These are phyloP conservation scores for Talaromyces stipitatus DNA, from an alignment of 495 filamentous ascomycete genomes.

Conservation along the genomic window DNA sequence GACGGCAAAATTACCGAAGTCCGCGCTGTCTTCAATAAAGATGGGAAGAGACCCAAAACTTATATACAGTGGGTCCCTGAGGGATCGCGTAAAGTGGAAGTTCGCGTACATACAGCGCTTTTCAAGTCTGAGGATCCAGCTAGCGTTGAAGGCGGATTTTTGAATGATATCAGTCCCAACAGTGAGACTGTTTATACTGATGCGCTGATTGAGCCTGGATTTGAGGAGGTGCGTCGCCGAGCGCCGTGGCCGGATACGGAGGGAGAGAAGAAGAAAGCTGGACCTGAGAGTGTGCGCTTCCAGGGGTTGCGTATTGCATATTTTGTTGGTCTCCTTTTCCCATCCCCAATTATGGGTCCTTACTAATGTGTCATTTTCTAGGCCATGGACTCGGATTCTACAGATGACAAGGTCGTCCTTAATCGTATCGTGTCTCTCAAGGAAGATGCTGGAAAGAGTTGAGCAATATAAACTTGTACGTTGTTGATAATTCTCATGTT, in stretches of 20 bases:
- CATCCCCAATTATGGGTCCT: background rate
- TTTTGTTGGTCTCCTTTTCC: conserved; percentile 31
- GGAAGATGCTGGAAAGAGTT: conserved; percentile 70
- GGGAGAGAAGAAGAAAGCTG: conserved; percentile 52
- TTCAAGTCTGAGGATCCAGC: conserved; percentile 82
- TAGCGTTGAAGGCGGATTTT: conserved; percentile 59
- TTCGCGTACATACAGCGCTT: conserved; percentile 60
- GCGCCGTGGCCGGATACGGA: conserved; percentile 80
- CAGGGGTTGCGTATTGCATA: conserved; percentile 90
- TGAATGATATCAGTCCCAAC: conserved; percentile 78
- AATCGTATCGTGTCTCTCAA: conserved; percentile 92
- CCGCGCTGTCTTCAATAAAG: conserved; percentile 33
- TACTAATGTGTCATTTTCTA: conserved; percentile 1
- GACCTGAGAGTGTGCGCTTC: conserved; percentile 74
- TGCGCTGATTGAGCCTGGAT: conserved; percentile 78
- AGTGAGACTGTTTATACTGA: conserved; percentile 70
- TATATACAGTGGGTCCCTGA: conserved; percentile 9
- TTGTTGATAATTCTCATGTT: background rate
- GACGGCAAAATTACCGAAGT: conserved; percentile 66
- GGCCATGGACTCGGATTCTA: conserved; percentile 70
- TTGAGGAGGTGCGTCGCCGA: conserved; percentile 65
- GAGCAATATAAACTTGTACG: background rate
- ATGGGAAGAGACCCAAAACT: conserved; percentile 5
- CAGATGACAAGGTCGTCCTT: conserved; percentile 66
- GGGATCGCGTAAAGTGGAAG: conserved; percentile 7